A percentile compares a stretch with the other conserved stretches of the same genome.
Conservation (phyloP, 1,139 yeast genomes). For the Chernovozyma sophiae-reginae region DNA sequence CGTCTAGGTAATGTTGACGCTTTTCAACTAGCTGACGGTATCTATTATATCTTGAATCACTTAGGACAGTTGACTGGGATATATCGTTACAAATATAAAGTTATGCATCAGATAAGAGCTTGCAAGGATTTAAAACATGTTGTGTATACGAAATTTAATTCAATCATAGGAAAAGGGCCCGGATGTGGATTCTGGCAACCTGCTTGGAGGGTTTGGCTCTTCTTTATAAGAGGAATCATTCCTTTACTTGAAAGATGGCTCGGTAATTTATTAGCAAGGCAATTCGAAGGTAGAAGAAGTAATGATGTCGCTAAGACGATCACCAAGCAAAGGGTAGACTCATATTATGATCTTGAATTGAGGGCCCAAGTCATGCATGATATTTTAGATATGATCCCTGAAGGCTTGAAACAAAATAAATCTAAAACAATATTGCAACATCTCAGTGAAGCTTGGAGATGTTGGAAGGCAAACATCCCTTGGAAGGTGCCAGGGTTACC, state of each 20-base stretch:
- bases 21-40: conserved; percentile 90
- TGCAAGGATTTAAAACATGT: conserved; percentile 94
- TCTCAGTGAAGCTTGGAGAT: conserved; percentile 97
- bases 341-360: conserved; percentile 88
- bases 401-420: conserved; percentile 83
- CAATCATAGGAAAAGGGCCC: conserved; percentile 89
- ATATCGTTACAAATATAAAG: conserved; percentile 92
- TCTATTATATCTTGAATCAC: conserved; percentile 85
- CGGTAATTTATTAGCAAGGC: conserved; percentile 86
- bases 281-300: conserved; percentile 91
- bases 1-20: conserved; percentile 90
- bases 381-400: conserved; percentile 95
- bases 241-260: conserved; percentile 94
- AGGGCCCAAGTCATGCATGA: conserved; percentile 96
- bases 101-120: conserved; percentile 96
- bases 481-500: conserved; percentile 99
- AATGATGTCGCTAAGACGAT: conserved; percentile 92
- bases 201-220: conserved; percentile 96
- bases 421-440: conserved; percentile 89
- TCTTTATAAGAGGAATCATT: conserved; percentile 86
- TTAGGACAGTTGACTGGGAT: conserved; percentile 95
- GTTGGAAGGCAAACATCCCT: conserved; percentile 98
- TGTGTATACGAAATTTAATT: conserved; percentile 77
- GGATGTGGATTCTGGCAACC: conserved; percentile 99
- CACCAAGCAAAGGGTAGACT: conserved; percentile 92